Conservation (phyloP, 495 filamentous ascomycete genomes). For the Usnea hakonensis region DNA sequence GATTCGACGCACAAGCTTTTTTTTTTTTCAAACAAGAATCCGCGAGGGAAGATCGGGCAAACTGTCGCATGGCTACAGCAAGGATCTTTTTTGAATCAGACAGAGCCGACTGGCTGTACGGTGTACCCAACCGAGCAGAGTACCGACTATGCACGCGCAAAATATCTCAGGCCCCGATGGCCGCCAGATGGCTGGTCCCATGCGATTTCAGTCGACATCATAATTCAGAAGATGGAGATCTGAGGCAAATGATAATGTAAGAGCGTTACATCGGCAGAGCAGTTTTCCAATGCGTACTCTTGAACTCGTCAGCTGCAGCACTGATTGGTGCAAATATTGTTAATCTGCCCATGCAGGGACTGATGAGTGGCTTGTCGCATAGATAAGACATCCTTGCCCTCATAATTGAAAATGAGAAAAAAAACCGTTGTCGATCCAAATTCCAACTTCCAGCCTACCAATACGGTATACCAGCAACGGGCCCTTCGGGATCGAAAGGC, state of each 20-base stretch:
- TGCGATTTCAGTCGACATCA: not conserved
- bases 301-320: not conserved
- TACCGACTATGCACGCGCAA: not conserved
- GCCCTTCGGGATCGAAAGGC: not conserved
- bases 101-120: not conserved
- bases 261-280: not conserved
- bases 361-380: conserved; percentile 11
- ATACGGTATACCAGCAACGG: not conserved
- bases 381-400: conserved; percentile 13
- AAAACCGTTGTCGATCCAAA: conserved; percentile 9
- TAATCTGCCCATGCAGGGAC: conserved; percentile 15
- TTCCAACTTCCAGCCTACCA: not conserved
- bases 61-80: conserved; percentile 9
- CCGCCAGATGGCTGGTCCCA: not conserved
- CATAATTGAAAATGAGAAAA: not conserved
- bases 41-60: conserved; percentile 5
- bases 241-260: not conserved
- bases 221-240: not conserved
- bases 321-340: not conserved
- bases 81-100: not conserved
- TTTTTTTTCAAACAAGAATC: not conserved
- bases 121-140: no score
- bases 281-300: not conserved
- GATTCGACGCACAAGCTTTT: not conserved
- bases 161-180: conserved; percentile 1